phyloP scores from a whole-genome alignment of 345 rosid species.

The Cochlearia excelsa region DNA sequence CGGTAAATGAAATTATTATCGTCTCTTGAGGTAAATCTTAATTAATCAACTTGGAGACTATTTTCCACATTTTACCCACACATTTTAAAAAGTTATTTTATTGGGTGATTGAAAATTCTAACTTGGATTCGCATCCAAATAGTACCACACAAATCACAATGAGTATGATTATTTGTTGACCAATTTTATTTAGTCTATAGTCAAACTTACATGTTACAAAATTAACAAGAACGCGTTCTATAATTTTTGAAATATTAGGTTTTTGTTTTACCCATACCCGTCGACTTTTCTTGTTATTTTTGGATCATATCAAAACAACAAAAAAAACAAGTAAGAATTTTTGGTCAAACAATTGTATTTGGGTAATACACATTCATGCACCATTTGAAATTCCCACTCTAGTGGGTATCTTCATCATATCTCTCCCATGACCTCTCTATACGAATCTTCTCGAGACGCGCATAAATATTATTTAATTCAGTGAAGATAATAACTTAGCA shows the following conservation, averaged over 20 bases:
- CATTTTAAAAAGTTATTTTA: background rate
- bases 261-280: constrained; percentile 20
- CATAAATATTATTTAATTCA: constrained; percentile 6
- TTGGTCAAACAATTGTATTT: constrained; percentile 33
- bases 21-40: constrained; percentile 2
- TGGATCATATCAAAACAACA: constrained; percentile 1
- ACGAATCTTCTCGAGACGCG: constrained; percentile 1
- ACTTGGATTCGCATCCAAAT: constrained; percentile 22
- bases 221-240: constrained; percentile 13
- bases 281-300: constrained; percentile 26
- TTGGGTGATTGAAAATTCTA: background rate
- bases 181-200: background rate
- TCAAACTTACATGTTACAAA: background rate
- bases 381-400: constrained; percentile 30
- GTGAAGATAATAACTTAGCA: background rate
- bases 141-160: background rate
- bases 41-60: background rate
- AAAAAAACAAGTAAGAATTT: constrained; percentile 17
- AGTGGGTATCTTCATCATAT: constrained; percentile 39
- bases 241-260: background rate
- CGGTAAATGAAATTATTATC: background rate
- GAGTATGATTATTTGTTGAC: constrained; percentile 15
- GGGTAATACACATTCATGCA: constrained; percentile 38
- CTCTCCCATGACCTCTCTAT: constrained; percentile 35
- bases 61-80: background rate